Conservation (phyloP, 495 filamentous ascomycete species). For the Neurospora sp. region DNA sequence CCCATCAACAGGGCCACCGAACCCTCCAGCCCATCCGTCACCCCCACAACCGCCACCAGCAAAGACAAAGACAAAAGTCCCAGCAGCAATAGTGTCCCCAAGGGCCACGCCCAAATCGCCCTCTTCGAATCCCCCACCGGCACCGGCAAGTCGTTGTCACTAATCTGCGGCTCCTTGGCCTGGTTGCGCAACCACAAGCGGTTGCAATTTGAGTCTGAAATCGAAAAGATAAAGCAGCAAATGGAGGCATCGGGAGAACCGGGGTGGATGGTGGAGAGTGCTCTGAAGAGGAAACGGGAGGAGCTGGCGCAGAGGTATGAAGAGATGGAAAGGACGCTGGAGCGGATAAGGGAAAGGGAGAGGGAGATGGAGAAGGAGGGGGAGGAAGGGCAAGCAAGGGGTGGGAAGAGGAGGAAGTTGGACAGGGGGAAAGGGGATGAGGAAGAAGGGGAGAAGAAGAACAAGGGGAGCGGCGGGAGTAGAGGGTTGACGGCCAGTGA, state of each 20-base stretch:
- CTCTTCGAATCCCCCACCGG: conserved; percentile 93
- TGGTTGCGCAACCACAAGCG: conserved; percentile 86
- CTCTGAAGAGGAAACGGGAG: conserved; percentile 54
- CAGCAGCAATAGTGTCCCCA: conserved; percentile 1
- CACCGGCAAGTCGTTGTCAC: conserved; percentile 87
- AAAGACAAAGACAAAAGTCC: background rate
- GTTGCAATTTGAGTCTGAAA: conserved; percentile 45
- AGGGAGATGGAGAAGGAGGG: conserved; percentile 44
- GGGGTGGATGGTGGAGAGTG: conserved; percentile 75
- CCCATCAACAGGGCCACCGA: background rate
- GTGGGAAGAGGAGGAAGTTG: conserved; percentile 16
- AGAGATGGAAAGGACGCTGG: conserved; percentile 62
- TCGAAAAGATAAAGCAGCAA: conserved; percentile 19
- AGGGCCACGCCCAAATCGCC: conserved; percentile 65
- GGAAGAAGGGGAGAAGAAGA: conserved; percentile 11
- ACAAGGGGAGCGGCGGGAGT: conserved; percentile 11
- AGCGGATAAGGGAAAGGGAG: conserved; percentile 60
- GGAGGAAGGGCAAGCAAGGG: conserved; percentile 25
- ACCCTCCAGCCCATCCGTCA: background rate
- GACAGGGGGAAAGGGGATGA: conserved; percentile 9
- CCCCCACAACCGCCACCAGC: background rate
- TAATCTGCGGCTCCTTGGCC: conserved; percentile 87
- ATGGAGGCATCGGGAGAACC: conserved; percentile 60
- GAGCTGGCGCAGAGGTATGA: conserved; percentile 54
- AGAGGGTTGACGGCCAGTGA: conserved; percentile 28